phyloP scores from a whole-genome alignment of 2,329 filamentous ascomycete genomes.

The Trichoderma hamatum region DNA sequence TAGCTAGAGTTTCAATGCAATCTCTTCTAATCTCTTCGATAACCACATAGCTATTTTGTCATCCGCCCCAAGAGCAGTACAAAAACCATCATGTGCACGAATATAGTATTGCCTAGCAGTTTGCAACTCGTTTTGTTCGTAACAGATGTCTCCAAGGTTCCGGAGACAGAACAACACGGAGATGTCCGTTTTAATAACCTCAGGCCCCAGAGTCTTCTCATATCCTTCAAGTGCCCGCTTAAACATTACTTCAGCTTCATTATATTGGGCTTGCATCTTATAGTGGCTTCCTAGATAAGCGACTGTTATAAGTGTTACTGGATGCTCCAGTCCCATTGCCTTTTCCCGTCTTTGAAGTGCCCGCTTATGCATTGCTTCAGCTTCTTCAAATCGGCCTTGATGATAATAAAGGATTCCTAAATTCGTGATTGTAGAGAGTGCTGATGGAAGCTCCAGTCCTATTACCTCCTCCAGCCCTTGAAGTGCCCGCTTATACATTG shows the following conservation, averaged over 20 bases:
- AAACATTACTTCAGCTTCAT: conserved; percentile 5
- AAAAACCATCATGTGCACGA: neutral
- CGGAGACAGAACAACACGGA: too few species aligned
- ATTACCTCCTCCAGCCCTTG: neutral
- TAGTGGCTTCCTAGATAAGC: too few species aligned
- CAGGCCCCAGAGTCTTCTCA: neutral
- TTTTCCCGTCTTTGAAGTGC: neutral
- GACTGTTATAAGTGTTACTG: too few species aligned
- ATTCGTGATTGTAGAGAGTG: too few species aligned
- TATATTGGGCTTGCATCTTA: neutral
- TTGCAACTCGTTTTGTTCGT: neutral
- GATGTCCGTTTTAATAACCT: neutral
- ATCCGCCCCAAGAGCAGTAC: too few species aligned
- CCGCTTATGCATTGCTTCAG: conserved; percentile 4
- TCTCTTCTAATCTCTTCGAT: too few species aligned
- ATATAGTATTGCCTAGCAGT: neutral
- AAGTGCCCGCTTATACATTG: conserved; percentile 1
- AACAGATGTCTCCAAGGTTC: neutral
- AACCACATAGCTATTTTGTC: too few species aligned
- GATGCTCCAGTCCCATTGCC: neutral
- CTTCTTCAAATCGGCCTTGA: neutral
- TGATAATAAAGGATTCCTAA: too few species aligned
- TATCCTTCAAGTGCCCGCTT: neutral
- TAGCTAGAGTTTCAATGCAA: too few species aligned
- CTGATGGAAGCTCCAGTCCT: too few species aligned